Evolutionary conservation across 306 rosid genomes (phyloP).

Genomic region (Delonix regia): DNA sequence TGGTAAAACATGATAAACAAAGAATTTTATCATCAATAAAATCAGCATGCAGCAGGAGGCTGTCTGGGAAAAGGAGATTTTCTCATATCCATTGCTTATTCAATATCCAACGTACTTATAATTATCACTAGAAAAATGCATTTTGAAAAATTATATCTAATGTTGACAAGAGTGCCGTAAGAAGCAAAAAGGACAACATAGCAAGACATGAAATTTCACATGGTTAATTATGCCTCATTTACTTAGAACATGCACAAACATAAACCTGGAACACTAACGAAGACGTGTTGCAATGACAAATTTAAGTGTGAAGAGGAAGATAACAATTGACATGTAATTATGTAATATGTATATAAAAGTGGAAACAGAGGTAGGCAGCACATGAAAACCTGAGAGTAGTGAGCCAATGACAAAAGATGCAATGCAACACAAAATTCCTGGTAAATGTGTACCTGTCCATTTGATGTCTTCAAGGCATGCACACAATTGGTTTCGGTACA

Average conservation of each 20-base stretch:
- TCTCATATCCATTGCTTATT: not conserved
- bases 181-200: not conserved
- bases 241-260: not conserved
- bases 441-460: slow-evolving; percentile 43
- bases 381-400: not conserved
- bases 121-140: not conserved
- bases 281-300: not conserved
- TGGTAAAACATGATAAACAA: not conserved
- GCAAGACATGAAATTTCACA: not conserved
- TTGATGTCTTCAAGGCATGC: slow-evolving; percentile 14
- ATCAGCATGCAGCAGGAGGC: not conserved
- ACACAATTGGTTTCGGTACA: slow-evolving; percentile 60
- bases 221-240: not conserved
- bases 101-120: not conserved
- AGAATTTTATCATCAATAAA: no score
- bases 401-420: not conserved
- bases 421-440: not conserved
- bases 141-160: not conserved
- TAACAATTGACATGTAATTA: not conserved
- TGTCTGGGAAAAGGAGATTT: not conserved
- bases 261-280: slow-evolving; percentile 18
- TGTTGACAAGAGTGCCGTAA: not conserved
- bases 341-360: not conserved
- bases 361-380: not conserved
- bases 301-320: not conserved